Evolutionary conservation across 768 basidiomycete species (phyloP).

Genomic region (Pulveroboletus ravenelii): DNA sequence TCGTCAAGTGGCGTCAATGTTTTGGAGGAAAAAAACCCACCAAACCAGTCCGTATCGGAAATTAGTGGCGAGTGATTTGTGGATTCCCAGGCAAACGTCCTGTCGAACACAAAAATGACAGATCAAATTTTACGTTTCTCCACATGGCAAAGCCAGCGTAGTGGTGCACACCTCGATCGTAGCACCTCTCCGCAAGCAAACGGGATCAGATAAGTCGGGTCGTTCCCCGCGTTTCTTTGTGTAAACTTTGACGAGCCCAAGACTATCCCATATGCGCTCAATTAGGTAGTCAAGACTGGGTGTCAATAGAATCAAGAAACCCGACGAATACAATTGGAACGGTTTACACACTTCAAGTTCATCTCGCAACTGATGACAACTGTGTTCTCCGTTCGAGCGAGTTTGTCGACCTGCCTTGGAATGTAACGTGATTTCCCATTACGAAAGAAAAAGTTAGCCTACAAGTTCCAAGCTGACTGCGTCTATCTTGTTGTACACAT

Average conservation of each 20-base stretch:
- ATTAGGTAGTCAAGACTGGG: constrained; percentile 66
- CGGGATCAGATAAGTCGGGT: constrained; percentile 88
- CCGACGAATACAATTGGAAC: neutral
- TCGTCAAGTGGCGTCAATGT: neutral
- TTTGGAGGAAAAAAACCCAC: constrained; percentile 38
- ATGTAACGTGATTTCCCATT: neutral
- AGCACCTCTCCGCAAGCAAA: constrained; percentile 86
- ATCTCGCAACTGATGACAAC: constrained; percentile 98
- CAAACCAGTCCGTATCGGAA: constrained; percentile 95
- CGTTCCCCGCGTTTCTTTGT: constrained; percentile 96
- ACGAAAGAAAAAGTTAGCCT: neutral
- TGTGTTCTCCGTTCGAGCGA: constrained; percentile 76
- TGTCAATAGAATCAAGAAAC: neutral
- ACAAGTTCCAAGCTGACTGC: constrained; percentile 73
- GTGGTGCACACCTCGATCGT: constrained; percentile 69
- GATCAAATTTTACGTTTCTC: neutral
- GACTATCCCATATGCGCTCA: constrained; percentile 73
- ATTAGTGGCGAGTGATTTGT: constrained; percentile 82
- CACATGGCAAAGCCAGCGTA: neutral
- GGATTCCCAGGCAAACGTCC: constrained; percentile 91
- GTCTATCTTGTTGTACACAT: constrained; percentile 97
- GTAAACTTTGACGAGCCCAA: constrained; percentile 86
- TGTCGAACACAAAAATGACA: constrained; percentile 20
- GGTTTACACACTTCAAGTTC: constrained; percentile 68
- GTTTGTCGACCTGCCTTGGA: constrained; percentile 56